Percentiles rank a stretch among this genome's conserved stretches.
These are phyloP conservation scores for Trametes punicea DNA, from an alignment of 768 basidiomycete genomes.

Conservation along the genomic window DNA sequence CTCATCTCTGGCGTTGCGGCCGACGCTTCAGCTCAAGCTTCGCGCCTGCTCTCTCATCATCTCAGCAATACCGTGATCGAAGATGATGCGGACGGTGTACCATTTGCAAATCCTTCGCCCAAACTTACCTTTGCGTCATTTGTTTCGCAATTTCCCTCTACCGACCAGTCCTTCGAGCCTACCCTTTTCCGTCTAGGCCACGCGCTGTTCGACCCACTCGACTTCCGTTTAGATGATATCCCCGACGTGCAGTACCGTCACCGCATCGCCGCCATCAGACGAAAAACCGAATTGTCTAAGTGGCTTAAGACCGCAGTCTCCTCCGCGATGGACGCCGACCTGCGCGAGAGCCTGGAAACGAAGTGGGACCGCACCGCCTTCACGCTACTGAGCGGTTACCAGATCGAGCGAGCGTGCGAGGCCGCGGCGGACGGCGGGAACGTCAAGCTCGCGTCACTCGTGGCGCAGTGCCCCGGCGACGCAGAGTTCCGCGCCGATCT, in stretches of 20 bases:
- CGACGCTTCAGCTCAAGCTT: constrained; percentile 41
- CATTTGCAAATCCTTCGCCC: constrained; percentile 61
- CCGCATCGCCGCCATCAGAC: constrained; percentile 58
- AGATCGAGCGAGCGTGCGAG: constrained; percentile 79
- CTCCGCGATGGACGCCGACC: constrained; percentile 66
- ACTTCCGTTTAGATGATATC: constrained; percentile 53
- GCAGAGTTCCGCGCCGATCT: constrained; percentile 71
- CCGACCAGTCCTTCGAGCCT: constrained; percentile 72
- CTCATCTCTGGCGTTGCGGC: constrained; percentile 34
- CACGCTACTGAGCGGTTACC: constrained; percentile 79
- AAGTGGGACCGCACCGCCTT: constrained; percentile 58
- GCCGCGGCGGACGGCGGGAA: constrained; percentile 72
- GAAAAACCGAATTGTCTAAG: constrained; percentile 74
- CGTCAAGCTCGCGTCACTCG: constrained; percentile 81
- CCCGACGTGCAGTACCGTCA: constrained; percentile 61
- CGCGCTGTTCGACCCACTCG: constrained; percentile 84
- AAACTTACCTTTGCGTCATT: constrained; percentile 79
- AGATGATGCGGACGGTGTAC: constrained; percentile 65
- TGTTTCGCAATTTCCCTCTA: constrained; percentile 61
- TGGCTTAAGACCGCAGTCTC: constrained; percentile 82
- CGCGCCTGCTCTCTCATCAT: constrained; percentile 73
- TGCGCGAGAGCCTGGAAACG: constrained; percentile 46
- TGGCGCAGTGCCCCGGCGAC: constrained; percentile 85
- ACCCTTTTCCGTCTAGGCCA: constrained; percentile 83
- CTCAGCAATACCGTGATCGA: constrained; percentile 68